Percentiles rank a stretch among this genome's conserved stretches.
These are phyloP conservation scores for Sphenostylis stenocarpa DNA, from an alignment of 306 rosid species.

Conservation along the genomic window DNA sequence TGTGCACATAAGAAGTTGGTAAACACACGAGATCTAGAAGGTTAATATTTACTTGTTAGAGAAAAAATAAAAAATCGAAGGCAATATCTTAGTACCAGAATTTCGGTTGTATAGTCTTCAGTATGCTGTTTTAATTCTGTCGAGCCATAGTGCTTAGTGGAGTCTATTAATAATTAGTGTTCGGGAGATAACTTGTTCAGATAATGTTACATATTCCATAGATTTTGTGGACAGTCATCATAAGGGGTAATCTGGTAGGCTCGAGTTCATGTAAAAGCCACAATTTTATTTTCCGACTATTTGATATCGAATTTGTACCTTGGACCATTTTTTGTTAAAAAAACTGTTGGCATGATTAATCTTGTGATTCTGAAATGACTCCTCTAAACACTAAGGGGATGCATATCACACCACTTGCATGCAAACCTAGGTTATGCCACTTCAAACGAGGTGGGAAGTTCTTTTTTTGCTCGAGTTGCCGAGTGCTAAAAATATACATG, in stretches of 20 bases:
- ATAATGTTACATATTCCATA: too few relatives aligned
- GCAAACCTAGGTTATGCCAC: background rate
- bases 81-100: constrained; percentile 7
- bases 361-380: background rate
- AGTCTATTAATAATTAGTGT: too few relatives aligned
- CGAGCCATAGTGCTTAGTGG: background rate
- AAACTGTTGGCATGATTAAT: background rate
- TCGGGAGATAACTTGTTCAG: too few relatives aligned
- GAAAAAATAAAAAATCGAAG: constrained; percentile 42
- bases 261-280: background rate
- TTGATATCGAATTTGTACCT: background rate
- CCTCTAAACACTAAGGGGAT: background rate
- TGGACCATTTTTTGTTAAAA: background rate
- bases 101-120: background rate
- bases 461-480: background rate
- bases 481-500: background rate
- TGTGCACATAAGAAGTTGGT: constrained; percentile 59
- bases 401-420: background rate
- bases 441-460: background rate
- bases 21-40: constrained; percentile 64
- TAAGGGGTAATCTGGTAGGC: background rate
- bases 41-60: constrained; percentile 64
- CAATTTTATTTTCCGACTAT: background rate
- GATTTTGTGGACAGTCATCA: background rate
- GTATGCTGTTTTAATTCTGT: background rate